Evolutionary conservation across 176 grass and related monocot species (phyloP).

Genomic region (Oryza nivara): DNA sequence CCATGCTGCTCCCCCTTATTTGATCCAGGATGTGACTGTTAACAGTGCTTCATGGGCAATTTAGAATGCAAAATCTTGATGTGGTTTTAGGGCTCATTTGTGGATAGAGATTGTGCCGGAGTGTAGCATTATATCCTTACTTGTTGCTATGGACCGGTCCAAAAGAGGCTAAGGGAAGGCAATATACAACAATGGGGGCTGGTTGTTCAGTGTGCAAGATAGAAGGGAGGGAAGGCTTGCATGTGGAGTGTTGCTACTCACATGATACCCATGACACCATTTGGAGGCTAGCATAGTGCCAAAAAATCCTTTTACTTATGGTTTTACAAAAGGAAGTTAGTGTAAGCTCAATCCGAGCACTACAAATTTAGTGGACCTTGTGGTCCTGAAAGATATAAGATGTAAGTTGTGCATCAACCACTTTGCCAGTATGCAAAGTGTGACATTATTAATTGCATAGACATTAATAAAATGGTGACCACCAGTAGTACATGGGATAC

Average conservation of each 20-base stretch:
- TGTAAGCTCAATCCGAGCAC: conserved; percentile 40
- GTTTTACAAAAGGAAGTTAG: conserved; percentile 36
- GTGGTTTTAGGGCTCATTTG: neutral
- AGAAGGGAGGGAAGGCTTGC: conserved; percentile 18
- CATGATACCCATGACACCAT: conserved; percentile 55
- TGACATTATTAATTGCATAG: conserved; percentile 46
- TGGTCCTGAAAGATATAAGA: conserved; percentile 40
- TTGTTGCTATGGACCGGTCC: conserved; percentile 21
- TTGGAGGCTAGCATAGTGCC: conserved; percentile 48
- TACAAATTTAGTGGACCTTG: conserved; percentile 59
- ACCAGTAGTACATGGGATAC: conserved; percentile 6
- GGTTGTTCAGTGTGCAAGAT: conserved; percentile 43
- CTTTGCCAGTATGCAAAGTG: conserved; percentile 45
- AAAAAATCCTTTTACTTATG: conserved; percentile 28
- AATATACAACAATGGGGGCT: conserved; percentile 10
- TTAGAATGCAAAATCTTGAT: neutral
- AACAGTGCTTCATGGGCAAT: conserved; percentile 4
- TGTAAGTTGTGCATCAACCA: conserved; percentile 49
- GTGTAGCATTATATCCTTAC: conserved; percentile 41
- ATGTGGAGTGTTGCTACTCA: conserved; percentile 52
- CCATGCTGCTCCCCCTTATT: conserved; percentile 52
- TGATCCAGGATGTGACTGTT: conserved; percentile 40
- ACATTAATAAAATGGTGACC: conserved; percentile 21
- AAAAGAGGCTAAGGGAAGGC: conserved; percentile 37
- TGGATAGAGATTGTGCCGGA: conserved; percentile 26